Conservation (phyloP, 495 filamentous ascomycete genomes). For the Xylaria castorea region DNA sequence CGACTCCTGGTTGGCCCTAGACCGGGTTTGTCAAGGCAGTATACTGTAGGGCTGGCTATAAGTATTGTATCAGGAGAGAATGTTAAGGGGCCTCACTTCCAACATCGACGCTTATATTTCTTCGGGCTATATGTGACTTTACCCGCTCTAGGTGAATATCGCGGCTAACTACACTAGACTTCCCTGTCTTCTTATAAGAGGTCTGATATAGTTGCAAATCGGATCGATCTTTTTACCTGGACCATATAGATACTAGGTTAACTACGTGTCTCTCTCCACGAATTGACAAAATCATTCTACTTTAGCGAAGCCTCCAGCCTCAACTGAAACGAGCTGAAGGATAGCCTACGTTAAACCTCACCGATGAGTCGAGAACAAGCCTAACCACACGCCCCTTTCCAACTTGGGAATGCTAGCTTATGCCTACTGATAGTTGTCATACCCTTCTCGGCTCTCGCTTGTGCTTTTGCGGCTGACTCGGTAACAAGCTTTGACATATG, state of each 20-base stretch:
- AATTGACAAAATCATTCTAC: slow-evolving; percentile 1
- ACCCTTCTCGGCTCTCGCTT: slow-evolving; percentile 11
- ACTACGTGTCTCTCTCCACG: not conserved
- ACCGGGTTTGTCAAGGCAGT: not conserved
- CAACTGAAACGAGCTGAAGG: not conserved
- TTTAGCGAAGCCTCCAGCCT: slow-evolving; percentile 6
- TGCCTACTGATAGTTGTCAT: not conserved
- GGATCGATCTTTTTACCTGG: not conserved
- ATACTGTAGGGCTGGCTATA: not conserved
- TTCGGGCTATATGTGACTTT: not conserved
- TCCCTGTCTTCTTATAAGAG: not conserved
- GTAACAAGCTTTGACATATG: not conserved
- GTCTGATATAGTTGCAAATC: slow-evolving; percentile 6
- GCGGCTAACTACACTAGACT: not conserved
- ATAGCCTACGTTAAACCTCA: not conserved
- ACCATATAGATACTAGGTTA: not conserved
- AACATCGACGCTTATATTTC: not conserved
- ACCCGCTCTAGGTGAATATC: not conserved
- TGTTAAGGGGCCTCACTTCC: not conserved
- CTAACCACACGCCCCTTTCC: slow-evolving; percentile 14
- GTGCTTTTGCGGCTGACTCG: slow-evolving; percentile 22
- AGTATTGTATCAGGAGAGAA: not conserved
- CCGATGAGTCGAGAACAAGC: slow-evolving; percentile 9
- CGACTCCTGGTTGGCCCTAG: not conserved
- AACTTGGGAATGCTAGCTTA: slow-evolving; percentile 9